Percentiles rank a stretch among this genome's conserved stretches.
These are phyloP conservation scores for Microbotryum saponariae DNA, from an alignment of 1,284 basidiomycete species.

Conservation along the genomic window DNA sequence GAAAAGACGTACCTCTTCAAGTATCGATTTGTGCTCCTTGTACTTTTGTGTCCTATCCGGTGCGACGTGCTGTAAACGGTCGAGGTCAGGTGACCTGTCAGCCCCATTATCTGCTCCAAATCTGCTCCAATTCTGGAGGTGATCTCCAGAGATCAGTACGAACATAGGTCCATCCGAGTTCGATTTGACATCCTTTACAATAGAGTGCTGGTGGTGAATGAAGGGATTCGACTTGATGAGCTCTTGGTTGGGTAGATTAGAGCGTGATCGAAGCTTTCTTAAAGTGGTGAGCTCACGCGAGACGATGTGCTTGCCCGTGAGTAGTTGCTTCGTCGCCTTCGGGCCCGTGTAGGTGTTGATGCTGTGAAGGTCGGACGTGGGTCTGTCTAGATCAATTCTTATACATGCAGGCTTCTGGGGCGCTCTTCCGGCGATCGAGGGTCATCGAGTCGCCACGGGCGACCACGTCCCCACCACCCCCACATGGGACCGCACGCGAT, in stretches of 20 bases:
- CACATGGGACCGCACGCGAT: not conserved
- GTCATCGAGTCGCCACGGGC: too few relatives aligned
- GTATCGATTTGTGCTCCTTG: too few relatives aligned
- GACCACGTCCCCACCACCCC: too few relatives aligned
- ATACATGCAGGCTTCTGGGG: too few relatives aligned
- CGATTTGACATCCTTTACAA: slow-evolving; percentile 13
- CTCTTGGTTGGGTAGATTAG: not conserved
- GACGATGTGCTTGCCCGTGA: slow-evolving; percentile 18
- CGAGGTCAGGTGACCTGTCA: too few relatives aligned
- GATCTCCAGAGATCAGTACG: not conserved
- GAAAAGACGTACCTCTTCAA: too few relatives aligned
- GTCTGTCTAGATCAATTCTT: not conserved
- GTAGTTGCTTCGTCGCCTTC: slow-evolving; percentile 10
- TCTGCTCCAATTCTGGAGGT: too few relatives aligned
- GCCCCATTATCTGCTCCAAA: too few relatives aligned
- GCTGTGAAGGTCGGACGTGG: not conserved
- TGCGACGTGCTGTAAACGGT: too few relatives aligned
- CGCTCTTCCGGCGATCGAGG: too few relatives aligned
- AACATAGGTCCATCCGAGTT: slow-evolving; percentile 27
- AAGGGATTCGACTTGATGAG: too few relatives aligned
- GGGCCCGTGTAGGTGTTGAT: slow-evolving; percentile 10
- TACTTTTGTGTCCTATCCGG: too few relatives aligned
- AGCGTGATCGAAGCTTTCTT: not conserved
- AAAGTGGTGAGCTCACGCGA: slow-evolving; percentile 5
- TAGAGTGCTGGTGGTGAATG: not conserved